Evolutionary conservation across 257 asterid genomes (phyloP).

Genomic region (Solanum paucissectum): DNA sequence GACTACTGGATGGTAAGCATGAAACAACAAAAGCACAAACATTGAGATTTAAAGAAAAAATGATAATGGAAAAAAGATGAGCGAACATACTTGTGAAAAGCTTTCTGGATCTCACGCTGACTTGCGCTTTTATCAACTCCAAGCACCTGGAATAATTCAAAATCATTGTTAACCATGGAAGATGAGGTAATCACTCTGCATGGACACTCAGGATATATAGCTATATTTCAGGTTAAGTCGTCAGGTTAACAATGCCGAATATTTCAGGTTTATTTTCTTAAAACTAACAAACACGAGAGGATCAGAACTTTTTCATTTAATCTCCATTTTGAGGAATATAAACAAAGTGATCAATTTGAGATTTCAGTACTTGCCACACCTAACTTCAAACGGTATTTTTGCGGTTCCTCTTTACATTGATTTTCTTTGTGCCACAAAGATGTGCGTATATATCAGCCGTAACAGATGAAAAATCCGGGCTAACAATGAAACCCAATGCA

Average conservation of each 20-base stretch:
- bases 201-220: not conserved
- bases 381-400: not conserved
- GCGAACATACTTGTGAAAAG: constrained; percentile 81
- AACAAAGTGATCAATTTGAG: not conserved
- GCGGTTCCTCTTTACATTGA: not conserved
- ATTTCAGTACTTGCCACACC: not conserved
- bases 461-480: not conserved
- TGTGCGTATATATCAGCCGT: not conserved
- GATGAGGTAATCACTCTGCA: not conserved
- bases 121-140: constrained; percentile 77
- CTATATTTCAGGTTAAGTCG: not conserved
- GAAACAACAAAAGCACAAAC: not conserved
- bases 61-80: not conserved
- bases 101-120: constrained; percentile 88
- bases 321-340: not conserved
- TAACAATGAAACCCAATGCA: not conserved
- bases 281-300: not conserved
- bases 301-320: not conserved
- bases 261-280: not conserved
- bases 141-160: constrained; percentile 40
- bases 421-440: not conserved
- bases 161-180: not conserved
- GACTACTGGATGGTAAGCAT: not conserved
- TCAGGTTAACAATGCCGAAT: not conserved
- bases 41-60: not conserved